phyloP scores from a whole-genome alignment of 192 early-diverging fungal genomes.

The Mortierella hygrophila region DNA sequence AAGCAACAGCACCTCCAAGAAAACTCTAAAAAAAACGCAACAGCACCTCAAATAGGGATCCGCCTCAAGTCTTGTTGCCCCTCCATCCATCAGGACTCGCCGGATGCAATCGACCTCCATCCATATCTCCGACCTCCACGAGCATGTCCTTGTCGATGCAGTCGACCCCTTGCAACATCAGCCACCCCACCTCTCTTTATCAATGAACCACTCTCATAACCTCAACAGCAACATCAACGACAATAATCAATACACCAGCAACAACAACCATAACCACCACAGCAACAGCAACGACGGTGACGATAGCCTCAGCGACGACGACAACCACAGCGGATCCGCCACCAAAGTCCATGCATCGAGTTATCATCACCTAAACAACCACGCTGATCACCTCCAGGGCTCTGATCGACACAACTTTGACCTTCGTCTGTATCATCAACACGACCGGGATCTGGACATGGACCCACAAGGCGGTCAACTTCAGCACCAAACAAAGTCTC shows the following conservation, averaged over 20 bases:
- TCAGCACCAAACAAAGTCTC: slow-evolving; percentile 4
- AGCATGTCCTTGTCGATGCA: slow-evolving; percentile 47
- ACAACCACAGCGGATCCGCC: not conserved
- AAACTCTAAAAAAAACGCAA: not conserved
- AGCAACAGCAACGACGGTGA: not conserved
- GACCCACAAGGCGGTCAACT: slow-evolving; percentile 11
- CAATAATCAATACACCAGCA: not conserved
- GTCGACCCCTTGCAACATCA: slow-evolving; percentile 20
- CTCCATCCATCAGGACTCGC: slow-evolving; percentile 7
- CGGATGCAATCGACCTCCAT: slow-evolving; percentile 44
- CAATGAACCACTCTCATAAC: slow-evolving; percentile 35
- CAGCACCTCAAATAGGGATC: not conserved
- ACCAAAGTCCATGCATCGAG: not conserved
- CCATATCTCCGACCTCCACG: slow-evolving; percentile 26
- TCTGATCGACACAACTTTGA: slow-evolving; percentile 6
- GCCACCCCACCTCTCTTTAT: slow-evolving; percentile 35
- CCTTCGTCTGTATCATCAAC: not conserved
- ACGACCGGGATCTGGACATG: slow-evolving; percentile 10
- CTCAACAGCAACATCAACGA: not conserved
- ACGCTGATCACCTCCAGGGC: not conserved
- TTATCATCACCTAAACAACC: slow-evolving; percentile 1
- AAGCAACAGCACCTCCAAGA: not conserved
- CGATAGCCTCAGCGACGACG: not conserved
- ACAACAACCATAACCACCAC: not conserved
- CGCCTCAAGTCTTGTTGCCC: not conserved